These are phyloP conservation scores for Cucumis cinereus DNA, from an alignment of 306 rosid genomes.

Conservation along the genomic window DNA sequence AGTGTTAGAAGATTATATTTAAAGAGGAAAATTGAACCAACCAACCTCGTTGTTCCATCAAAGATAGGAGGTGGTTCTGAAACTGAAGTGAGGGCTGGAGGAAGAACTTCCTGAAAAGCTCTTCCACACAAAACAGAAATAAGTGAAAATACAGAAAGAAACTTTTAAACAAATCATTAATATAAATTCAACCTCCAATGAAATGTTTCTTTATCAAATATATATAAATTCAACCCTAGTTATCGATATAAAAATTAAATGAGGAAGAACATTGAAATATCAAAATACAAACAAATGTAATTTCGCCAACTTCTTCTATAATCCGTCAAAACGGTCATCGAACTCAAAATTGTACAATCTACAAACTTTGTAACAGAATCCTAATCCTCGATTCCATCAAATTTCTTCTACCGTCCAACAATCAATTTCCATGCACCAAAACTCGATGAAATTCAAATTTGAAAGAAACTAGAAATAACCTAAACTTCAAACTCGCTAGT, in stretches of 20 bases:
- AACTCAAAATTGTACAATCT: neutral
- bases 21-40: neutral
- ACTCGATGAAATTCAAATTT: neutral
- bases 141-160: neutral
- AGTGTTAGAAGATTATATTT: neutral
- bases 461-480: neutral
- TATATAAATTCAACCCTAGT: too few species aligned
- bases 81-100: slow-evolving; percentile 45
- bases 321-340: neutral
- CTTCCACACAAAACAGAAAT: neutral
- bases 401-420: neutral
- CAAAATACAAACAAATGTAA: neutral
- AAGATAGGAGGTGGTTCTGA: slow-evolving; percentile 70
- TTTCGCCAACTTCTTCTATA: neutral
- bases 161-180: neutral
- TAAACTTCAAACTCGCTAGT: neutral
- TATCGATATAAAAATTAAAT: neutral
- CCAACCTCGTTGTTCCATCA: slow-evolving; percentile 75
- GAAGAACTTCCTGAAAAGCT: slow-evolving; percentile 40
- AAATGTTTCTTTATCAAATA: too few species aligned
- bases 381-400: neutral
- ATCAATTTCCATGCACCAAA: neutral
- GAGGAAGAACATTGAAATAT: neutral
- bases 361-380: neutral
- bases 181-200: neutral